These are phyloP conservation scores for Pyrenophora teres DNA, from an alignment of 2,329 filamentous ascomycete genomes.

Conservation along the genomic window DNA sequence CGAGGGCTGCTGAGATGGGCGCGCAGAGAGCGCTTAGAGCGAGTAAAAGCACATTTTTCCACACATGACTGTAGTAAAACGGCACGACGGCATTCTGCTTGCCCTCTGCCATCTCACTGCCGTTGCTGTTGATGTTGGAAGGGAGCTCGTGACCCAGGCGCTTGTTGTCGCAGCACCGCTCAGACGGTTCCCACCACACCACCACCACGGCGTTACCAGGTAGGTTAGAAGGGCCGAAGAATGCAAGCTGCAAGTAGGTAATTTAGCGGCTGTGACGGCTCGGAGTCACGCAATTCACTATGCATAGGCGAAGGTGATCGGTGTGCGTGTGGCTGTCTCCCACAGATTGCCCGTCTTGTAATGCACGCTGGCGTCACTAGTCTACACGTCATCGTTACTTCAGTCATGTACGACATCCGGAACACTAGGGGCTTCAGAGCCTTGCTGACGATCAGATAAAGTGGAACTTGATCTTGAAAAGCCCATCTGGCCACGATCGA, in stretches of 20 bases:
- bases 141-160: constrained; percentile 24
- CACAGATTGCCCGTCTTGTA: constrained; percentile 2
- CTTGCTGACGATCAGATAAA: constrained; percentile 1
- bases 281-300: constrained; percentile 10
- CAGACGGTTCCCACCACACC: constrained; percentile 7
- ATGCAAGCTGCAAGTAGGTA: constrained; percentile 12
- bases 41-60: constrained; percentile 57
- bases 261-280: constrained; percentile 19
- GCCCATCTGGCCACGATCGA: constrained; percentile 8
- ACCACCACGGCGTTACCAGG: constrained; percentile 10
- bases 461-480: constrained; percentile 5
- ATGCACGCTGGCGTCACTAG: constrained; percentile 19
- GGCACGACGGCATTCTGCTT: constrained; percentile 16
- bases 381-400: constrained; percentile 43
- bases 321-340: constrained; percentile 13
- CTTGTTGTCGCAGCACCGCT: constrained; percentile 11
- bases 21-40: constrained; percentile 51
- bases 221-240: constrained; percentile 4
- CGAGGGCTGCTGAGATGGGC: constrained; percentile 52
- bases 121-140: constrained; percentile 2
- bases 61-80: constrained; percentile 48
- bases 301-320: constrained; percentile 21
- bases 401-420: constrained; percentile 17
- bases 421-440: constrained; percentile 5
- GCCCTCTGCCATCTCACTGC: constrained; percentile 16